Evolutionary conservation across 768 basidiomycete genomes (phyloP), one percentile per base, ranked within the genome.

Genomic region (Mycena sanguinolenta): DNA sequence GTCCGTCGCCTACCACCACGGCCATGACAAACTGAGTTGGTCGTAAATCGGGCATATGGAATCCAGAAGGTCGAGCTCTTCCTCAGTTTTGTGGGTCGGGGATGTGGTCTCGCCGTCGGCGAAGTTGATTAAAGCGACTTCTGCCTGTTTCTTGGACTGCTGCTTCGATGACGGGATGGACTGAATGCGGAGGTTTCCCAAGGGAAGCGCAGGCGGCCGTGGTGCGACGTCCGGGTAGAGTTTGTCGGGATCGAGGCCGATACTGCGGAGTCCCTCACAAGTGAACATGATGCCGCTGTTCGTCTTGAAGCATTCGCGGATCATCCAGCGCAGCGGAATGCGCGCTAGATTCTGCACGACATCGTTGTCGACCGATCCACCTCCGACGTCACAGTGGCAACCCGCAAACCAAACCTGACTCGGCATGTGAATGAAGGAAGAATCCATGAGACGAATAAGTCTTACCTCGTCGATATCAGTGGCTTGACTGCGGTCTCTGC

Each of bases 301-400:
- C 19, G 80, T 71, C 27, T 73, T 73, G 78, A 88, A 84, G 67
- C 82, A 84, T 62, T 88, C 82, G 55, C 88, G 82, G 68, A 88
- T 74, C 86, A 88, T 87, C 87, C 87, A 91, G 69, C 89, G 84
- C 25, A 91, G 79, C 4, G 89, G 67, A 52, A 90, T 87, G 59
- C 87, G 86, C 13, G 88, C 86, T 6, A 91, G 81, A 53, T 83
- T 84, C 66, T 86, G 82, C 27, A 28, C 36, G 17, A 63, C 69
- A 8, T 59, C 72, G 61, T 73, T 72, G 2, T 72, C 67, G 19
- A 80, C 79, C 0, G 79, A 79, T 19, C 81, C 82, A 32, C 81
- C 81, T 7, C 81, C 79, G 25, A 82, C 75, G 58, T 82, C 83
- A 63, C 81, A 82, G 71, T 83, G 82, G 58, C 78, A 79, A 16